phyloP scores from a whole-genome alignment of 306 rosid genomes.

The Begonia fuchsioides region DNA sequence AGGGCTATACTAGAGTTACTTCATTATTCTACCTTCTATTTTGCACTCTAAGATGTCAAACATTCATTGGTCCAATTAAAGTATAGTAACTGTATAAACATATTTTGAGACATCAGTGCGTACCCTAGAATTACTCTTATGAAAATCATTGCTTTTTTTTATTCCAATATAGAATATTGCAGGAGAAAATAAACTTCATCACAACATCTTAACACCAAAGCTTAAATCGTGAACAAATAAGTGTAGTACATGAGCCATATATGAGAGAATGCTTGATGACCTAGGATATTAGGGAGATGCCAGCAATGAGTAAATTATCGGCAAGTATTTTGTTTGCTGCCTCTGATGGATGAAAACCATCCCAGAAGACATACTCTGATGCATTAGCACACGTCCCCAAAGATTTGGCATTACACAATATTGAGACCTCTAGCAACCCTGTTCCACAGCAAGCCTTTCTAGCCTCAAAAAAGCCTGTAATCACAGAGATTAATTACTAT shows the following conservation, averaged over 20 bases:
- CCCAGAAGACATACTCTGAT: constrained; percentile 66
- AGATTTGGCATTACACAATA: constrained; percentile 40
- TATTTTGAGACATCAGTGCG: too few species aligned
- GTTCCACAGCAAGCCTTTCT: constrained; percentile 63
- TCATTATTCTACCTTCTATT: too few species aligned
- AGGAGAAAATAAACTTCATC: neutral
- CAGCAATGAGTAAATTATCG: constrained; percentile 17
- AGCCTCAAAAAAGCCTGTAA: constrained; percentile 49
- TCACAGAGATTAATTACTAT: neutral
- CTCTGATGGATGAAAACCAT: constrained; percentile 56
- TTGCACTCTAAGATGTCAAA: too few species aligned
- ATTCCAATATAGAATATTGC: too few species aligned
- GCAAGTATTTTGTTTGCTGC: constrained; percentile 42
- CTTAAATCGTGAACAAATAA: neutral
- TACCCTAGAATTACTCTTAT: too few species aligned
- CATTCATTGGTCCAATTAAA: too few species aligned
- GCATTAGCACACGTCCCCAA: constrained; percentile 68
- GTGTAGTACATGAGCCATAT: neutral
- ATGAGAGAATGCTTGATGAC: neutral
- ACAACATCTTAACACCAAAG: neutral
- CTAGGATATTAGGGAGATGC: constrained; percentile 38
- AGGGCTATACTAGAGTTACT: too few species aligned
- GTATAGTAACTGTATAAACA: too few species aligned
- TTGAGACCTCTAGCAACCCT: constrained; percentile 42
- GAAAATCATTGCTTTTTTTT: too few species aligned